Base-by-base conservation (phyloP, 345 rosid genomes). In the Ricinus communis region DNA sequence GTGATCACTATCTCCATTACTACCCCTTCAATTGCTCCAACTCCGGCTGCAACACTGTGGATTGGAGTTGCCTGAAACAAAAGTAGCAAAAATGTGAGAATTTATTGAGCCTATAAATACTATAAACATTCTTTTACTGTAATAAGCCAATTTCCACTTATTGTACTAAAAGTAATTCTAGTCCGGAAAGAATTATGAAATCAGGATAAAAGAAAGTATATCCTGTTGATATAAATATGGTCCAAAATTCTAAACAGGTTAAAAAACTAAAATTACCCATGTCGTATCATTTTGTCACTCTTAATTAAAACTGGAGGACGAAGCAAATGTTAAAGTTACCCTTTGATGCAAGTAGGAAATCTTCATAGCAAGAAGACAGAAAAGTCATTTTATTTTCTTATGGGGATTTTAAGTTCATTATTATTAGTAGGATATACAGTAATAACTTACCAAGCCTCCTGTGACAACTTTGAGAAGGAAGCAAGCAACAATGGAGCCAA, bases 1-100 rank as follows among this genome's bases (percentile, higher is more conserved):
- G 98, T 94, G 79, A 82, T 87, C 69, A 91, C 77, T 49, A 94
- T 90, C 76, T 94, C 98, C 97, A 94, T 88, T 36, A 91, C 93
- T 19, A 94, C 88, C 80, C 97, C 95, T 83, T 90, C 90, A 50
- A 87, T 64, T 7, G 86, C 87, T 63, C 97, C 90, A 0, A 91
- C 81, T 68, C 97, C 98, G 0, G 96, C 81, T 6, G 86, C 93
- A 22, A 94, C 76, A 52, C 91, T 82, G 90, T 94, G 98, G 62
- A 10, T 79, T 3, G 96, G 98, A 71, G 84, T 69, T 55, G 91
- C 76, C 98, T 91, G 81, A 64, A 72, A 66, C 47, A 66, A 1
- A 49, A 50, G 7, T 62, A 13, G 6, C 24, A 8, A 54, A 25
- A 62, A 40, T 3, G 31, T 45, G 0, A 40, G 38, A 15, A 27